These are phyloP conservation scores for Talaromyces sp. DNA, from an alignment of 2,329 filamentous ascomycete genomes.

Conservation along the genomic window DNA sequence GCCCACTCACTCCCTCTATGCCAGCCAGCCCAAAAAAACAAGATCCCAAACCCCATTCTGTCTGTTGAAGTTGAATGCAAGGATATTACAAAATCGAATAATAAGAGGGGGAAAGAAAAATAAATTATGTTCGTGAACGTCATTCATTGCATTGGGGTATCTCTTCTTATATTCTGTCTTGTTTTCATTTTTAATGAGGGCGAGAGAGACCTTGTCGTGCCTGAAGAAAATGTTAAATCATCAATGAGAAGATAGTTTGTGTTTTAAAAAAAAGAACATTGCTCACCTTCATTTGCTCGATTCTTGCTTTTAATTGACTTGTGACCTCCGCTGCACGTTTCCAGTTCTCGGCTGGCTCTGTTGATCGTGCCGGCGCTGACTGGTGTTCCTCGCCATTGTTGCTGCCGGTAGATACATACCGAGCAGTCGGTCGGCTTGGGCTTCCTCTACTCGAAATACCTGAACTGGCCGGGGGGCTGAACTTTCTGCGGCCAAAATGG, in stretches of 20 bases:
- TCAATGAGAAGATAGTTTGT: not conserved
- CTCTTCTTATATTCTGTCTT: slow-evolving; percentile 5
- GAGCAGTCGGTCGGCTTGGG: slow-evolving; percentile 29
- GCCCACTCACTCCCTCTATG: not conserved
- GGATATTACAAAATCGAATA: not conserved
- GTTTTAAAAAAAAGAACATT: not conserved
- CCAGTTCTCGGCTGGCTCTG: slow-evolving; percentile 80
- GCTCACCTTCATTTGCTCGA: slow-evolving; percentile 90
- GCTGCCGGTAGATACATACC: slow-evolving; percentile 27
- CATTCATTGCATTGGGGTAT: slow-evolving; percentile 11
- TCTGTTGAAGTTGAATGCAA: not conserved
- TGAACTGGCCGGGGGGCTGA: slow-evolving; percentile 38
- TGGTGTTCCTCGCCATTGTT: slow-evolving; percentile 29
- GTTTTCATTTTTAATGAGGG: slow-evolving; percentile 21
- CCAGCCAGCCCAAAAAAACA: not conserved
- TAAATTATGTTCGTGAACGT: not conserved
- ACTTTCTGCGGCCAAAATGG: slow-evolving; percentile 35
- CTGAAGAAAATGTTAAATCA: not conserved
- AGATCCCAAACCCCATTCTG: not conserved
- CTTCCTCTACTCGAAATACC: slow-evolving; percentile 32
- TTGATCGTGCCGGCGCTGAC: slow-evolving; percentile 21
- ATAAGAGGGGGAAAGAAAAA: not conserved
- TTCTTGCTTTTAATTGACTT: slow-evolving; percentile 91
- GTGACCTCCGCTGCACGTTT: slow-evolving; percentile 95
- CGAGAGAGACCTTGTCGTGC: slow-evolving; percentile 19